A percentile compares a stretch with the other conserved stretches of the same genome.
phyloP scores from a whole-genome alignment of 345 rosid genomes.

The Syzygium aqueum region DNA sequence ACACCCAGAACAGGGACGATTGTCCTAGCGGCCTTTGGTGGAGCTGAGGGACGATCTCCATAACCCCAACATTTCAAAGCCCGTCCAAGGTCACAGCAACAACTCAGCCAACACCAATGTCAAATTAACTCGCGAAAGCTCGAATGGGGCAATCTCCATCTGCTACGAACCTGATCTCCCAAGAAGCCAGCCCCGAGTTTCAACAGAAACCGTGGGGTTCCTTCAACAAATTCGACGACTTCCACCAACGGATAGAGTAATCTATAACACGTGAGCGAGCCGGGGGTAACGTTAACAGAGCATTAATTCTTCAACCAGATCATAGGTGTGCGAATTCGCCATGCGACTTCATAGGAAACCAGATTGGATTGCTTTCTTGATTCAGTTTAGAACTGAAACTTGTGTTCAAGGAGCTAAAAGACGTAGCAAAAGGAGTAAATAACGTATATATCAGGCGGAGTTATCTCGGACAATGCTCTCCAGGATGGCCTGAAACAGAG shows the following conservation, averaged over 20 bases:
- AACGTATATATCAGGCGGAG: background rate
- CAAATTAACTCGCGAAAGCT: background rate
- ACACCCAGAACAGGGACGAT: background rate
- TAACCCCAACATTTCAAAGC: background rate
- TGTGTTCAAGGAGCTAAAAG: slow-evolving; percentile 6
- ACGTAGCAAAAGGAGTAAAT: background rate
- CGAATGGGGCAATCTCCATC: background rate
- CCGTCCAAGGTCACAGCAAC: background rate
- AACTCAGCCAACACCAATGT: background rate
- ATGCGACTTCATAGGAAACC: background rate
- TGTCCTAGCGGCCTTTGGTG: slow-evolving; percentile 2
- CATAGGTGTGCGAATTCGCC: no score
- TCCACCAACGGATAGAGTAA: background rate
- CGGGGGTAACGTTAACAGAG: no score
- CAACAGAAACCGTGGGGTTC: no score
- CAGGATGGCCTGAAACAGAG: slow-evolving; percentile 14
- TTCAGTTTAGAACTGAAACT: background rate
- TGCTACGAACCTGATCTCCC: background rate
- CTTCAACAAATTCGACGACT: background rate
- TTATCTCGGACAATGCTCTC: background rate
- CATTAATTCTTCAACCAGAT: no score
- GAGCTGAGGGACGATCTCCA: background rate
- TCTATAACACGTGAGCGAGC: background rate
- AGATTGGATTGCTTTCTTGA: no score
- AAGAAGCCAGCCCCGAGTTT: background rate